Evolutionary conservation across 768 basidiomycete genomes (phyloP).

Genomic region (Gloeophyllum trabeum): DNA sequence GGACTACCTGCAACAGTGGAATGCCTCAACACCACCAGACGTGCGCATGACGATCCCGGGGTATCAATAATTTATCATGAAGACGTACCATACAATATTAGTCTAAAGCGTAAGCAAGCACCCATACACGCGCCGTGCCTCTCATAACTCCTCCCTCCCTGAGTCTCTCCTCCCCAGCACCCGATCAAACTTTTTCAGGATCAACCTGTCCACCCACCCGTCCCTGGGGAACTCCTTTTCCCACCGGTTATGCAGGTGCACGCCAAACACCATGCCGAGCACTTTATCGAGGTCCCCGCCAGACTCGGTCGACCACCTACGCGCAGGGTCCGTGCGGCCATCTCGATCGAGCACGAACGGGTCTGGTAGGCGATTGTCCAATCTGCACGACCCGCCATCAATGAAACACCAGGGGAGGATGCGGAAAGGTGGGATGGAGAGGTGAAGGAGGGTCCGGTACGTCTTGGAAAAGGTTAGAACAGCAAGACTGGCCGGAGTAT

Average conservation of each 20-base stretch:
- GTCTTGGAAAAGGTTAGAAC: too few relatives aligned
- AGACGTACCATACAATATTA: too few relatives aligned
- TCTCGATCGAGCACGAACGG: constrained; percentile 44
- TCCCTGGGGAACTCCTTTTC: constrained; percentile 69
- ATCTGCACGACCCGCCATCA: constrained; percentile 83
- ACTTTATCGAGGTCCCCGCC: constrained; percentile 54
- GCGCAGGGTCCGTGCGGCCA: constrained; percentile 47
- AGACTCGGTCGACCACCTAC: constrained; percentile 43
- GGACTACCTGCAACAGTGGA: too few relatives aligned
- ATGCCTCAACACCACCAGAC: too few relatives aligned
- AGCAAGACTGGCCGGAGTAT: too few relatives aligned
- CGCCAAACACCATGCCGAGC: constrained; percentile 65
- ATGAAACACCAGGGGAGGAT: constrained; percentile 93
- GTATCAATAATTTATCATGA: too few relatives aligned
- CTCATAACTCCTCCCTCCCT: too few relatives aligned
- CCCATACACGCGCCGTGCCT: too few relatives aligned
- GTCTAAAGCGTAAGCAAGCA: too few relatives aligned
- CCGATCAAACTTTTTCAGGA: constrained; percentile 54
- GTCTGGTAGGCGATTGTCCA: constrained; percentile 89
- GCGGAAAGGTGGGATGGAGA: constrained; percentile 72
- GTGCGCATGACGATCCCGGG: too few relatives aligned
- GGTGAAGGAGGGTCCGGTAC: constrained; percentile 76
- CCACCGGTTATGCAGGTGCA: constrained; percentile 97
- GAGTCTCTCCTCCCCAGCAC: too few relatives aligned
- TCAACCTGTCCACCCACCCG: constrained; percentile 82